phyloP scores from a whole-genome alignment of 164 flowering plant genomes.

The Liriodendron chinense region DNA sequence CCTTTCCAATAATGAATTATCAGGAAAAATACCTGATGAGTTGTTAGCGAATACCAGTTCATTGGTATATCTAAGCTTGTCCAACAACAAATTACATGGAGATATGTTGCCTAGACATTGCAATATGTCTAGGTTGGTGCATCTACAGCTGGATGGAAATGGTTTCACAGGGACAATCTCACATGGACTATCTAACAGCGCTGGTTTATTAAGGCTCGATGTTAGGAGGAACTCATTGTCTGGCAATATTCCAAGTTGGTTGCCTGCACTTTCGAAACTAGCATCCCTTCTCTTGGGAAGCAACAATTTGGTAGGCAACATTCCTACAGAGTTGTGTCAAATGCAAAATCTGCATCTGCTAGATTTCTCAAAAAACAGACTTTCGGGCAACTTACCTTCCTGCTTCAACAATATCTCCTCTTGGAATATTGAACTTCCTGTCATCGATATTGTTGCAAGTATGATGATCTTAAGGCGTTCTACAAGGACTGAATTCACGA shows the following conservation, averaged over 20 bases:
- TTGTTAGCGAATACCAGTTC: not conserved
- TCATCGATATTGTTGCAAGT: too few relatives aligned
- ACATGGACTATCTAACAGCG: not conserved
- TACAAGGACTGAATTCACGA: not conserved
- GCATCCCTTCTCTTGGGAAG: not conserved
- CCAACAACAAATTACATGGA: not conserved
- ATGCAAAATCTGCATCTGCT: not conserved
- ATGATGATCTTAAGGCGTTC: accelerated
- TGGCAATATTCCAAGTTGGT: not conserved
- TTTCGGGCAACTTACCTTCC: not conserved
- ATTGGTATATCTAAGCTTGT: not conserved
- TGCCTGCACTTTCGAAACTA: not conserved
- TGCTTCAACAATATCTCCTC: not conserved
- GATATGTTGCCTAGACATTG: not conserved
- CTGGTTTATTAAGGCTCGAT: not conserved
- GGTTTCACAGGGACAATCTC: not conserved
- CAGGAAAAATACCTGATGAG: not conserved
- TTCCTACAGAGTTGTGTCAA: not conserved
- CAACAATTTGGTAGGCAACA: not conserved
- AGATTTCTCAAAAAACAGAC: not conserved
- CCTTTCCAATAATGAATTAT: not conserved
- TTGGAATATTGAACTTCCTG: not conserved
- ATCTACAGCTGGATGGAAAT: not conserved
- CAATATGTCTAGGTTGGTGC: not conserved
- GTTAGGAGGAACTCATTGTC: not conserved